These are phyloP conservation scores for Stephania cephalantha DNA, from an alignment of 164 flowering plant species.

Conservation along the genomic window DNA sequence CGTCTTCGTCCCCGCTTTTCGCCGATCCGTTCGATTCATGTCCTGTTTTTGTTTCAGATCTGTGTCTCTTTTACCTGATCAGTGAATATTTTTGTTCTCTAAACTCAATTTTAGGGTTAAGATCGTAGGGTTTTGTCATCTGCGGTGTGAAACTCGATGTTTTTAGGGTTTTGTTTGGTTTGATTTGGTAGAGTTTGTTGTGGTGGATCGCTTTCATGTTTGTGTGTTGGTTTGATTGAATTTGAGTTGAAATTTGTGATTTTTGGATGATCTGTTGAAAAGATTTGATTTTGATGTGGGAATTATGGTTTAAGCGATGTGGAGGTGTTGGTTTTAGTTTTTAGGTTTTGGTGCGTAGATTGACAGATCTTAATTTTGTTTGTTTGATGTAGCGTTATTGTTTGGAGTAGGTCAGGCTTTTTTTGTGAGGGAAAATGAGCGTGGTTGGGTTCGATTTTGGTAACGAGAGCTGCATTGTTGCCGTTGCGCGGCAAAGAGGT, in stretches of 20 bases:
- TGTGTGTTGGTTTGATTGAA: not conserved
- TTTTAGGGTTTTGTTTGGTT: not conserved
- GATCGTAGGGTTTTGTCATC: not conserved
- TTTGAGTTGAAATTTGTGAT: not conserved
- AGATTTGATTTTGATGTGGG: not conserved
- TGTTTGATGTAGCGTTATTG: not conserved
- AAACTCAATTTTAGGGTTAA: not conserved
- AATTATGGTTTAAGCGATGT: not conserved
- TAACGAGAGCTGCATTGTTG: constrained; percentile 87
- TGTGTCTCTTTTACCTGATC: not conserved
- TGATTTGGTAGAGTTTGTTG: not conserved
- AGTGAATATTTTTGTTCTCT: not conserved
- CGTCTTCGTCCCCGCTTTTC: not conserved
- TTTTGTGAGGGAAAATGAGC: constrained; percentile 49
- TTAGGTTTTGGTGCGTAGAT: not conserved
- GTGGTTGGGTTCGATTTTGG: constrained; percentile 97
- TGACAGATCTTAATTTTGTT: not conserved
- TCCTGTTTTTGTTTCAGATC: not conserved
- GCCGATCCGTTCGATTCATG: not conserved
- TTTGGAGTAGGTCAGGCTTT: not conserved
- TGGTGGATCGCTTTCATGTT: not conserved
- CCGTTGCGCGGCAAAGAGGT: constrained; percentile 90
- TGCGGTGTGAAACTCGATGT: not conserved
- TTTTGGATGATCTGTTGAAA: not conserved
- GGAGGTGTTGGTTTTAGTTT: not conserved